Evolutionary conservation across 805 yeast genomes (phyloP), one percentile per base, ranked within the genome.

Genomic region (Ogataea pilisensis): DNA sequence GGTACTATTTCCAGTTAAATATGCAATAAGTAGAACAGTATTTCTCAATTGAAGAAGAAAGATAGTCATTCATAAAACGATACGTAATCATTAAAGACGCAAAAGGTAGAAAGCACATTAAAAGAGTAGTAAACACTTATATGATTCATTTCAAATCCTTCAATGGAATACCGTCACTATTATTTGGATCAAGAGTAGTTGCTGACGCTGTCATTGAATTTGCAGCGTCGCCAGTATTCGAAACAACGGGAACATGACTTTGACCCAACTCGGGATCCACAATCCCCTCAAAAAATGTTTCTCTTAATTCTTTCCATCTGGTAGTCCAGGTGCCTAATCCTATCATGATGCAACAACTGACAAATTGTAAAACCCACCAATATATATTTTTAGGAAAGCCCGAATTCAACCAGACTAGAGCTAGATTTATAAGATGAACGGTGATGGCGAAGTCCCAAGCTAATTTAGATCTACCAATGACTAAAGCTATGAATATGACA

Each of bases 381-480:
- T 82, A 68, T 5, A 84, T 47, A 26, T 80, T 76, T 13, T 66
- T 65, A 0, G 99, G 99, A 47, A 91, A 74, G 24, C 72, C 69
- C 1, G 86, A 71, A 48, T 78, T 79, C 1, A 76, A 44, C 78
- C 86, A 80, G 0, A 80, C 86, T 3, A 87, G 79, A 3, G 80
- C 38, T 19, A 91, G 62, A 63, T 91, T 83, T 37, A 93, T 74
- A 18, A 84, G 78, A 61, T 93, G 96, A 13, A 91, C 78, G 0
- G 99, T 93, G n/a, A 91, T 57, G 9, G 96, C 96, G 66, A 93
- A 91, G 64, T 91, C 99, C 85, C 96, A 85, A 0, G 97, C 98
- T 37, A 91, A 67, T 60, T 91, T 93, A 31, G 95, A 85, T 42
- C 98, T 70, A 0, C 98, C 96, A 11, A 91, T 96, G 21, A 91